Evolutionary conservation across 345 rosid species (phyloP).

Genomic region (Aethionema arabicum): DNA sequence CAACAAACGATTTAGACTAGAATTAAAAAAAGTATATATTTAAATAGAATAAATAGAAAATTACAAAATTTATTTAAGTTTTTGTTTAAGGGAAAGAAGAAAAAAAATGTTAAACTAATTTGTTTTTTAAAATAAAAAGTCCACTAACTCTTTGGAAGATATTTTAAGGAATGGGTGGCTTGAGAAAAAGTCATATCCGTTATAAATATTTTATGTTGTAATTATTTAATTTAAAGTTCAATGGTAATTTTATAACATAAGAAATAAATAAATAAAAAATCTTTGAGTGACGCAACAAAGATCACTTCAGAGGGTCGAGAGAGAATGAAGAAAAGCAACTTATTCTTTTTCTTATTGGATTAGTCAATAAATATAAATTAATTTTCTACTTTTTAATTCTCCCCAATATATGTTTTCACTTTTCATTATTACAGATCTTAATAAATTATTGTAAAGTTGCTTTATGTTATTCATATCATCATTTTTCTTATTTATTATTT

Average conservation of each 20-base stretch:
- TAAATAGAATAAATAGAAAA: no score
- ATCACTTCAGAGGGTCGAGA: constrained; percentile 4
- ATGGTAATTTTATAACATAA: not conserved
- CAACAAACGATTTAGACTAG: no score
- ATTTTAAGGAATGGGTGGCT: not conserved
- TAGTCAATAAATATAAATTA: not conserved
- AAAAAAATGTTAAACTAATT: not conserved
- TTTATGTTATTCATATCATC: not conserved
- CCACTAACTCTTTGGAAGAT: constrained; percentile 1
- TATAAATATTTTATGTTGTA: not conserved
- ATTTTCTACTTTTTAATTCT: not conserved
- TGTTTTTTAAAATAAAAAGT: not conserved
- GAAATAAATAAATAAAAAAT: not conserved
- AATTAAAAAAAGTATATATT: no score
- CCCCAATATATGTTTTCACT: not conserved
- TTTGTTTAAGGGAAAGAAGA: not conserved
- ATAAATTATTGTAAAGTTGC: constrained; percentile 1
- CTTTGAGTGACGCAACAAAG: constrained; percentile 11
- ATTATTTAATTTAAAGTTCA: no score
- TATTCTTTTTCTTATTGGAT: constrained; percentile 7
- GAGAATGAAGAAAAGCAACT: not conserved
- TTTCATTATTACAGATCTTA: not conserved
- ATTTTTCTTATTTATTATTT: not conserved
- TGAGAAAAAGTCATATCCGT: not conserved
- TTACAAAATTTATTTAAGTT: no score